Conservation (phyloP, 163 green algal genomes). For the Scenedesmus sp. region DNA sequence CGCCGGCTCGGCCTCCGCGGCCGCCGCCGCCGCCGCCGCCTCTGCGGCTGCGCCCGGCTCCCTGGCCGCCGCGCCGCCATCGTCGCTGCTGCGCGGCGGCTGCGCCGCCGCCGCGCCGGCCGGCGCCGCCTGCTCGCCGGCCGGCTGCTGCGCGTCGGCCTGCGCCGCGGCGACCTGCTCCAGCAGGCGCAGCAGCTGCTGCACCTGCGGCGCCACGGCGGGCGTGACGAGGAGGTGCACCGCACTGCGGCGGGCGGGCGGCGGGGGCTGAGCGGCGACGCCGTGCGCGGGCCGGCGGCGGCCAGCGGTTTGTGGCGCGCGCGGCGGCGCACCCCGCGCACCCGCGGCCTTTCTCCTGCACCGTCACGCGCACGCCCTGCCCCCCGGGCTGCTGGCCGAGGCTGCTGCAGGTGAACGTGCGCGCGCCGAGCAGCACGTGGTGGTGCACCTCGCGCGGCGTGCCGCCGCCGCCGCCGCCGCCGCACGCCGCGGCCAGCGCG, state of each 20-base stretch:
- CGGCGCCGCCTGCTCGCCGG: too few species aligned
- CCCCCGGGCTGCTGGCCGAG: not conserved
- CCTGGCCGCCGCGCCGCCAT: not conserved
- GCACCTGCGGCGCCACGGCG: not conserved
- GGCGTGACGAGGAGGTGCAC: conserved; percentile 9
- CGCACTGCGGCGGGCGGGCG: not conserved
- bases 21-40: not conserved
- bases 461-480: not conserved
- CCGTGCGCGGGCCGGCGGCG: not conserved
- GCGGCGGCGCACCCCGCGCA: too few species aligned
- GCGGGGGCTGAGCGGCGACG: not conserved
- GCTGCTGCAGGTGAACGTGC: conserved; percentile 15
- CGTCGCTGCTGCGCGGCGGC: not conserved
- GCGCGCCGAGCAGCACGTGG: not conserved
- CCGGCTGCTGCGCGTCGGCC: too few species aligned
- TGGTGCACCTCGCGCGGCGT: conserved; percentile 20
- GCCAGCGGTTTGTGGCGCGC: too few species aligned
- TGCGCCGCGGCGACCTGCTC: too few species aligned
- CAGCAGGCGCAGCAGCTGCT: not conserved
- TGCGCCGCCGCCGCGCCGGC: too few species aligned
- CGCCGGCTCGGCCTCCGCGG: not conserved
- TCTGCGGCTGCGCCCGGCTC: conserved; percentile 6
- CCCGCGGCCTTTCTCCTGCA: conserved; percentile 32
- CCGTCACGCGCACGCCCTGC: conserved; percentile 1
- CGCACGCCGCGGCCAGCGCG: not conserved